Conservation (phyloP, 306 rosid species). For the Arachis hypogaea region DNA sequence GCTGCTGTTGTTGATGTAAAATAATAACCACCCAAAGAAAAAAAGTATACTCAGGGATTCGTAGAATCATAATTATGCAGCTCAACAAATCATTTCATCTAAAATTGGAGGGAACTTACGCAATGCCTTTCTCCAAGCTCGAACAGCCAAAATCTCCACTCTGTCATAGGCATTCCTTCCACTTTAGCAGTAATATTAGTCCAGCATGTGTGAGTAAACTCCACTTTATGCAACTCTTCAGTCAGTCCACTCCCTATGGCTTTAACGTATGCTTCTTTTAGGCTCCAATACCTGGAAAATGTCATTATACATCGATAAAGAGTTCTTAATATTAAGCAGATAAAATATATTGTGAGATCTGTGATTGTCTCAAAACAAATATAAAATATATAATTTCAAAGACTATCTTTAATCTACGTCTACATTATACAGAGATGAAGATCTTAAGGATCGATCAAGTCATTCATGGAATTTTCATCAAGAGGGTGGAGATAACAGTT, state of each 20-base stretch:
- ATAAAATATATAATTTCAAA: conserved; percentile 2
- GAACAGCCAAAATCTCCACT: conserved; percentile 78
- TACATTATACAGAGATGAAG: background rate
- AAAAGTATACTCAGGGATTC: background rate
- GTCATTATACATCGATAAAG: too few relatives aligned
- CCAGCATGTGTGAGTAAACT: conserved; percentile 75
- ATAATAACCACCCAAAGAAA: background rate
- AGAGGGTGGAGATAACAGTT: conserved; percentile 9
- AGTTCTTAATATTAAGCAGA: background rate
- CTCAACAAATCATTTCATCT: background rate
- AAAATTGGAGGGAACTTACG: conserved; percentile 46
- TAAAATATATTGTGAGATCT: background rate
- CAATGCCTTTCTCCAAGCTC: conserved; percentile 73
- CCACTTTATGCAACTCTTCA: conserved; percentile 63
- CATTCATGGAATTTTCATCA: background rate
- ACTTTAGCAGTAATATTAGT: conserved; percentile 54
- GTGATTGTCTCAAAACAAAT: background rate
- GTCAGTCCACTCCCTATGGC: conserved; percentile 81
- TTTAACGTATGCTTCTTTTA: conserved; percentile 91
- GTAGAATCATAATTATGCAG: background rate
- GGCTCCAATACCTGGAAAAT: conserved; percentile 79
- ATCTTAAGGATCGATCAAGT: background rate
- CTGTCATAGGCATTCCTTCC: conserved; percentile 57
- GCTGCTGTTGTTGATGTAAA: background rate
- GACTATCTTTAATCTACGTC: conserved; percentile 2